phyloP scores from a whole-genome alignment of 306 rosid species.

The Sicyos edulis region DNA sequence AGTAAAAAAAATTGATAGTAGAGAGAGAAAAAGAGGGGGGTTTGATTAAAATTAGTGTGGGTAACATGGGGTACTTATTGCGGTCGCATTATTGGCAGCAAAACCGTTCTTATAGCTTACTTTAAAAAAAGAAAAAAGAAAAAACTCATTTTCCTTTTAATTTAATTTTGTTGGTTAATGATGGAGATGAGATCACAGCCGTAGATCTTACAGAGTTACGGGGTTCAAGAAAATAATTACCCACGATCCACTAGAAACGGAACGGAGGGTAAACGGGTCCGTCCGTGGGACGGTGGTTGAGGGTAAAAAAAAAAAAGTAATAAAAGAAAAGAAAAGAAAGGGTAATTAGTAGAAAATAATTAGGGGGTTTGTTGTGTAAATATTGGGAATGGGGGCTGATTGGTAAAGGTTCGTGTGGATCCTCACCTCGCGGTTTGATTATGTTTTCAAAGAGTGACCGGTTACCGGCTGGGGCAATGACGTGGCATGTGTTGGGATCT shows the following conservation, averaged over 20 bases:
- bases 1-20: background rate
- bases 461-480: conserved; percentile 3
- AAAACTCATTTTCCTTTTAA: background rate
- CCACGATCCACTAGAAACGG: background rate
- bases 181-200: conserved; percentile 6
- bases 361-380: conserved; percentile 13
- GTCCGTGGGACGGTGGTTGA: conserved; percentile 8
- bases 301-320: background rate
- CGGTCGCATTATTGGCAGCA: conserved; percentile 23
- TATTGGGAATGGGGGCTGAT: conserved; percentile 15
- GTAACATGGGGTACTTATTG: conserved; percentile 21
- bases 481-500: background rate
- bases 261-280: conserved; percentile 5
- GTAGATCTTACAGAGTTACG: background rate
- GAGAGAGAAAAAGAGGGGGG: background rate
- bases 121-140: background rate
- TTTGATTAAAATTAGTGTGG: background rate
- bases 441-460: conserved; percentile 17
- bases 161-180: background rate
- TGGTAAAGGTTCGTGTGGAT: conserved; percentile 11
- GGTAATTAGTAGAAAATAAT: conserved; percentile 20
- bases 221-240: background rate
- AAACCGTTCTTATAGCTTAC: conserved; percentile 9
- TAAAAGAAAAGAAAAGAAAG: background rate
- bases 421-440: conserved; percentile 19